Conservation (phyloP, 2,329 filamentous ascomycete species). For the Pseudomassariella vexata region DNA sequence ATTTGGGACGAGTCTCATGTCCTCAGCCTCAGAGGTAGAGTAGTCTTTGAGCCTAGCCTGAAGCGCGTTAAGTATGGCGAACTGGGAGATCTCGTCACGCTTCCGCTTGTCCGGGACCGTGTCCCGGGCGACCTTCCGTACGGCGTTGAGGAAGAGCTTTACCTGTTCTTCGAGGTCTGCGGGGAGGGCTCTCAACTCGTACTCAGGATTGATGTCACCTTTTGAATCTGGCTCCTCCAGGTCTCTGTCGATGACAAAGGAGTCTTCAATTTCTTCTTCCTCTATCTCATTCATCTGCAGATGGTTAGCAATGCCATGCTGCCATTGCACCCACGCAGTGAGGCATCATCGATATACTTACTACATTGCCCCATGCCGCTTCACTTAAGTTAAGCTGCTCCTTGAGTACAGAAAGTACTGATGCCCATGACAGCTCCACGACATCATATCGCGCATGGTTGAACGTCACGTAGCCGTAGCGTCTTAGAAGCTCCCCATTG, state of each 20-base stretch:
- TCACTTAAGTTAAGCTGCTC: slow-evolving; percentile 30
- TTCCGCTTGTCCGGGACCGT: slow-evolving; percentile 42
- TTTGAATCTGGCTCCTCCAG: slow-evolving; percentile 44
- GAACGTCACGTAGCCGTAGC: slow-evolving; percentile 82
- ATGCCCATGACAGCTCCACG: slow-evolving; percentile 64
- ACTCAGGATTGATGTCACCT: slow-evolving; percentile 35
- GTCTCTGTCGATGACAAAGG: slow-evolving; percentile 61
- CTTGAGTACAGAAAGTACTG: slow-evolving; percentile 44
- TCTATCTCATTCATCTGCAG: slow-evolving; percentile 41
- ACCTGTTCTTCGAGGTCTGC: slow-evolving; percentile 48
- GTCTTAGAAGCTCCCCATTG: slow-evolving; percentile 72
- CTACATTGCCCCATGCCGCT: slow-evolving; percentile 34
- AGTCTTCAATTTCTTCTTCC: slow-evolving; percentile 66
- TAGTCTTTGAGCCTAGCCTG: slow-evolving; percentile 34
- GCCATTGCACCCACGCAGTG: too few species aligned
- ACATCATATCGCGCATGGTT: slow-evolving; percentile 77
- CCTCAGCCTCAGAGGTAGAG: slow-evolving; percentile 33
- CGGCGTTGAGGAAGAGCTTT: slow-evolving; percentile 40
- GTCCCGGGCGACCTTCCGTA: slow-evolving; percentile 37
- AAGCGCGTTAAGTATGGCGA: slow-evolving; percentile 32
- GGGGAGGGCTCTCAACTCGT: slow-evolving; percentile 36
- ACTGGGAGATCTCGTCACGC: slow-evolving; percentile 39
- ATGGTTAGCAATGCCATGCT: slow-evolving; percentile 22
- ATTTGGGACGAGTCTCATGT: slow-evolving; percentile 29
- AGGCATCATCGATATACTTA: too few species aligned